Evolutionary conservation across 305 asterid species (phyloP), one percentile per base, ranked within the genome.

Genomic region (Fraxinus ornus): DNA sequence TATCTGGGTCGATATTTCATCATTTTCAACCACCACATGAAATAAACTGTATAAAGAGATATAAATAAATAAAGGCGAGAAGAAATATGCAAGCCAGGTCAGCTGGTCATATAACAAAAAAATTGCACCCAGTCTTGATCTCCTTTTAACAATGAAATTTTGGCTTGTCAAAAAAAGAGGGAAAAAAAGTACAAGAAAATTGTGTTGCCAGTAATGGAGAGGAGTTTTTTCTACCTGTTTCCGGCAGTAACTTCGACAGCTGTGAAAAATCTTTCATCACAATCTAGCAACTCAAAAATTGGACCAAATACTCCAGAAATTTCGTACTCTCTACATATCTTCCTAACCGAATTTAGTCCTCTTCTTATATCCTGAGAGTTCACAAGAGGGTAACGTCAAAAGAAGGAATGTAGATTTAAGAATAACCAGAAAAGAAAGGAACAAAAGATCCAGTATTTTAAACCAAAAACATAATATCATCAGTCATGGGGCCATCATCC

Each of bases 181-280:
- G 28, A 36, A 36, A 36, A 66, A n/a, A 62, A 44, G 80, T 39
- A 39, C 22, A n/a, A 19, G 78, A 26, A 73, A 36, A 75, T 41
- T 81, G 78, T 71, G 39, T 28, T 72, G 62, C 57, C 62, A 24
- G 76, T 24, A 26, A n/a, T 36, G 49, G 75, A 85, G 75, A 44
- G 26, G 81, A 77, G 57, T 55, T 26, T 71, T 80, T 52, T 60
- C 76, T 49, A 94, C 99, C 99, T 97, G 91, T 93, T 97, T 84
- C 98, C 99, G 87, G 99, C 99, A 89, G 99, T 97, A 81, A 94
- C 97, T 91, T 97, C 99, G 82, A 97, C 98, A 86, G 99, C 99
- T 19, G 98, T 94, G 91, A 94, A 97, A 87, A 90, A 94, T 70
- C 90, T 93, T 44, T 92, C 97, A 62, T 97, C 99, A 78, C 98